Evolutionary conservation across 2,329 filamentous ascomycete species (phyloP).

Genomic region (Tolypocladium tundrense): DNA sequence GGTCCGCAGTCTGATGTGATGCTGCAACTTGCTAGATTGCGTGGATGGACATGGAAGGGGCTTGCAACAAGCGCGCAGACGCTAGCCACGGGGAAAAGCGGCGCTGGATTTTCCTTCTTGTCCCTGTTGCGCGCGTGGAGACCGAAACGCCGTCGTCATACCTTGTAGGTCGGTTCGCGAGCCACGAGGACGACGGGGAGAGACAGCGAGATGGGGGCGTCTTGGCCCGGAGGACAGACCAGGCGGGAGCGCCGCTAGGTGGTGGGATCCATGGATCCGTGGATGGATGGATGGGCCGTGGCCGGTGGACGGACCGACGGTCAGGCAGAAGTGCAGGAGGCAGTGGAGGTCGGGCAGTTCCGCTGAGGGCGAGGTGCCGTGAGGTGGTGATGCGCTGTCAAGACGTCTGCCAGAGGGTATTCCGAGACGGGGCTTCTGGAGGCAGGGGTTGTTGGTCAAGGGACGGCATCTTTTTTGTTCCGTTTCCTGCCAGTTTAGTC

Average conservation of each 20-base stretch:
- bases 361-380: neutral
- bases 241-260: neutral
- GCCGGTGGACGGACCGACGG: slow-evolving; percentile 1
- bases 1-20: neutral
- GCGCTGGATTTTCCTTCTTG: slow-evolving; percentile 11
- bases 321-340: slow-evolving; percentile 9
- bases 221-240: slow-evolving; percentile 3
- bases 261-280: slow-evolving; percentile 5
- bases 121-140: neutral
- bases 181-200: neutral
- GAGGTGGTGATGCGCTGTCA: slow-evolving; percentile 41
- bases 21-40: neutral
- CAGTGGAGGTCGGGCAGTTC: slow-evolving; percentile 16
- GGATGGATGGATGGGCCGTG: slow-evolving; percentile 8
- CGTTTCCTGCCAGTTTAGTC: neutral
- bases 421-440: slow-evolving; percentile 9
- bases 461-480: neutral
- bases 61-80: slow-evolving; percentile 18
- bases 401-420: slow-evolving; percentile 22
- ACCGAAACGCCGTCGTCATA: neutral
- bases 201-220: neutral
- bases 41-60: neutral
- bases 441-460: neutral
- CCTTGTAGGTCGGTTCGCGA: neutral
- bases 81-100: slow-evolving; percentile 17